These are phyloP conservation scores for Penicillium soppii DNA, from an alignment of 495 filamentous ascomycete genomes.

Conservation along the genomic window DNA sequence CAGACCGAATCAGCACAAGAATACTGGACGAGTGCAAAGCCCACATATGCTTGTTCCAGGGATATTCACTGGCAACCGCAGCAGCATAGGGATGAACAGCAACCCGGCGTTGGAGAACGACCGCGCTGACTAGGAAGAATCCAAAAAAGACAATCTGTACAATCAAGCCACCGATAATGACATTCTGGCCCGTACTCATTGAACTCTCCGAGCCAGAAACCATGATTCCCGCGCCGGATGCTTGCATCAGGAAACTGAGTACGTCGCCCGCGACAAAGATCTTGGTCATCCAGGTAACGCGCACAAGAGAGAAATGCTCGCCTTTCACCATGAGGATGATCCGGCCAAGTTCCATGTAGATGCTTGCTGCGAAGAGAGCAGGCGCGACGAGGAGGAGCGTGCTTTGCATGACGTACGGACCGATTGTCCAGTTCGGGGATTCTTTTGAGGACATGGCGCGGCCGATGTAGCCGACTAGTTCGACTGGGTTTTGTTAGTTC, in stretches of 20 bases:
- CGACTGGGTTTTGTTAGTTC: too few species aligned
- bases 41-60: constrained; percentile 53
- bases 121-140: constrained; percentile 46
- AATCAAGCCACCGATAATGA: constrained; percentile 47
- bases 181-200: constrained; percentile 18
- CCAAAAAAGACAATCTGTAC: constrained; percentile 55
- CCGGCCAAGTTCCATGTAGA: constrained; percentile 57
- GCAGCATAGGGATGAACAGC: constrained; percentile 16
- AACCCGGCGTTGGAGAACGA: constrained; percentile 41
- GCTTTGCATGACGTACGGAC: constrained; percentile 48
- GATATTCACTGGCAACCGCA: constrained; percentile 15
- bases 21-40: constrained; percentile 51
- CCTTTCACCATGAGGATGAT: constrained; percentile 42
- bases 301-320: constrained; percentile 37
- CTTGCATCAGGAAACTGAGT: constrained; percentile 40
- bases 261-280: constrained; percentile 38
- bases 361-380: constrained; percentile 51
- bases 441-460: constrained; percentile 31
- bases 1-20: constrained; percentile 59
- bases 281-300: constrained; percentile 46
- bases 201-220: constrained; percentile 6
- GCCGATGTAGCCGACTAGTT: constrained; percentile 39
- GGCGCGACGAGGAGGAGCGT: constrained; percentile 49
- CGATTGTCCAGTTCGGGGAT: constrained; percentile 22
- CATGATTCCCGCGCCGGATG: constrained; percentile 34